These are phyloP conservation scores for Quercus variabilis DNA, from an alignment of 306 rosid genomes.

Conservation along the genomic window DNA sequence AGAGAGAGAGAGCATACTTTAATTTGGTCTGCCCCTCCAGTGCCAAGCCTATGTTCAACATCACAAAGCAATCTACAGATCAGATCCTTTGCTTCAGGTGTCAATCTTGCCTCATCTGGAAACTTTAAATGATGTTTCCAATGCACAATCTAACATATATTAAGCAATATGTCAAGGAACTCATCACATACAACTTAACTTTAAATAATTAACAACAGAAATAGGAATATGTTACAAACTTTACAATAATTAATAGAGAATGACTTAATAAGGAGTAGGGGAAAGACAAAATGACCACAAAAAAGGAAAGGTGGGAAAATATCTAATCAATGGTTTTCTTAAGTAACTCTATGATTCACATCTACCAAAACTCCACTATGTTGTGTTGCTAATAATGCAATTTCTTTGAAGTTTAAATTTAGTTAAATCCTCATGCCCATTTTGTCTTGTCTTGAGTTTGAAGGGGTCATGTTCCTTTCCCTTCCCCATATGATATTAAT, in stretches of 20 bases:
- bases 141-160: conserved; percentile 63
- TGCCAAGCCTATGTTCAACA: conserved; percentile 73
- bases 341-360: not conserved
- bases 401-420: not conserved
- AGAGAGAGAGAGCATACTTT: conserved; percentile 43
- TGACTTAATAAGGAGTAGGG: not conserved
- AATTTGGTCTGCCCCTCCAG: conserved; percentile 64
- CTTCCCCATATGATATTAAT: not conserved
- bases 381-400: not conserved
- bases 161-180: conserved; percentile 11
- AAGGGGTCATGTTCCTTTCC: not conserved
- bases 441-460: not conserved
- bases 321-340: not conserved
- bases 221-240: not conserved
- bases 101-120: conserved; percentile 75
- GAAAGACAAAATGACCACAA: not conserved
- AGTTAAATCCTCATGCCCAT: not conserved
- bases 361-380: not conserved
- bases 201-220: not conserved
- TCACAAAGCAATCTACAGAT: conserved; percentile 78
- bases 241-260: not conserved
- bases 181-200: not conserved
- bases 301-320: not conserved
- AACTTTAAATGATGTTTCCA: conserved; percentile 93
- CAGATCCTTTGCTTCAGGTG: conserved; percentile 85